A percentile compares a stretch with the other conserved stretches of the same genome.
These are phyloP conservation scores for Piper longum DNA, from an alignment of 164 flowering plant genomes.

Conservation along the genomic window DNA sequence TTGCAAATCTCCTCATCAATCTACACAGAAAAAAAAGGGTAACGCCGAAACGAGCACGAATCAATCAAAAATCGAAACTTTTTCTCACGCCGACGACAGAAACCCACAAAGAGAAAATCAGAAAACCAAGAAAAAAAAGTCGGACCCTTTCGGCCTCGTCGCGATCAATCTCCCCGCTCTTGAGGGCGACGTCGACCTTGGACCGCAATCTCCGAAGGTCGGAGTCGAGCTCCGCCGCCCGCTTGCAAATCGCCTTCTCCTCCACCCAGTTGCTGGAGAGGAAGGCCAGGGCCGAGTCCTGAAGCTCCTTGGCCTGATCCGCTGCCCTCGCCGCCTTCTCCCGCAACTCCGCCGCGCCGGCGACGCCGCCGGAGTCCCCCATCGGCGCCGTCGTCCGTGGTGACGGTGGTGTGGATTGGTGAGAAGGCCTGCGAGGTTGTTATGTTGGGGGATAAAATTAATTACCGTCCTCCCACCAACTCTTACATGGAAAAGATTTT, in stretches of 20 bases:
- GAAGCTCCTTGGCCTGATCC: conserved; percentile 66
- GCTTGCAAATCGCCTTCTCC: conserved; percentile 52
- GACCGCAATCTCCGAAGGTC: conserved; percentile 31
- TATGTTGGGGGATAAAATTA: no score
- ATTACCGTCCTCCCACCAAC: no score
- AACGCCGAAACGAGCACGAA: neutral
- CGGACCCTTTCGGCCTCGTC: conserved; percentile 40
- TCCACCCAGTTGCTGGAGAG: conserved; percentile 35
- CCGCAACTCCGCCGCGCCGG: neutral
- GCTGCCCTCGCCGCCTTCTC: conserved; percentile 38
- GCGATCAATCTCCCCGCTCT: conserved; percentile 22
- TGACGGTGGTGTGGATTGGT: neutral
- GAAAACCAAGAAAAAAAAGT: neutral
- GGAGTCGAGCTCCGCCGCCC: conserved; percentile 42
- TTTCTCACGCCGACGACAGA: neutral
- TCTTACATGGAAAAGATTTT: no score
- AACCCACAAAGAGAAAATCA: neutral
- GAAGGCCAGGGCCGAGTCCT: conserved; percentile 49
- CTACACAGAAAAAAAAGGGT: conserved; percentile 8
- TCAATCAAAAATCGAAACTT: no score
- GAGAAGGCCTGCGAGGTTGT: no score
- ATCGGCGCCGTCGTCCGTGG: neutral
- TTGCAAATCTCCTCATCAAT: conserved; percentile 28
- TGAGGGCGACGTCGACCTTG: conserved; percentile 17
- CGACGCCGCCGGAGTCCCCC: neutral